phyloP scores from a whole-genome alignment of 169 alveolate species.

The Theileria sp. region DNA sequence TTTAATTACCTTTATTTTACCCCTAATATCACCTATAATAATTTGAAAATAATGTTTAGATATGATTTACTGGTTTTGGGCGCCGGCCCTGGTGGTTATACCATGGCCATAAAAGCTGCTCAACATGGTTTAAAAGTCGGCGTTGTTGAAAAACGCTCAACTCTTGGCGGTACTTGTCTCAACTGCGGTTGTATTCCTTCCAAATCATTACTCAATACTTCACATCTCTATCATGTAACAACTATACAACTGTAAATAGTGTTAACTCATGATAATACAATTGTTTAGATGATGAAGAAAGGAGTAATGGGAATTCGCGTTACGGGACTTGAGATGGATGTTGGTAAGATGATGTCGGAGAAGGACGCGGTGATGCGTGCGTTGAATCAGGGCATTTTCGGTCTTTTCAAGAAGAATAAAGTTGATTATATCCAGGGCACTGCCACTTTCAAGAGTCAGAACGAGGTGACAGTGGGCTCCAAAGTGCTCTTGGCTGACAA shows the following conservation, averaged over 20 bases:
- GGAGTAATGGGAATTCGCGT: slow-evolving; percentile 63
- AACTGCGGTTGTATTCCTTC: slow-evolving; percentile 99
- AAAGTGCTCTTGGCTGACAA: slow-evolving; percentile 79
- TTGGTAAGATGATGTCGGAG: slow-evolving; percentile 76
- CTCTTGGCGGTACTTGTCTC: slow-evolving; percentile 97
- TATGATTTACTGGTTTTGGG: slow-evolving; percentile 88
- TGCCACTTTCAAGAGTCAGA: slow-evolving; percentile 36
- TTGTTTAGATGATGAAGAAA: background rate
- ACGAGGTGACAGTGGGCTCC: slow-evolving; percentile 57
- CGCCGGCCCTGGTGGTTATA: slow-evolving; percentile 95
- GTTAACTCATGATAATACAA: background rate
- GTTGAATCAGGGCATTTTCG: slow-evolving; percentile 89
- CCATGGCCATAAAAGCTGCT: slow-evolving; percentile 95
- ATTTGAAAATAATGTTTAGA: too few relatives aligned
- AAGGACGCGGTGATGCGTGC: slow-evolving; percentile 84
- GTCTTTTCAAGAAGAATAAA: slow-evolving; percentile 89
- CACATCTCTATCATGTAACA: slow-evolving; percentile 86
- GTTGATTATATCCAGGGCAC: slow-evolving; percentile 80
- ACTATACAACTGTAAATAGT: background rate
- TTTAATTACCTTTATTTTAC: too few relatives aligned
- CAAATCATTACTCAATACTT: slow-evolving; percentile 89
- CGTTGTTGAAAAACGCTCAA: slow-evolving; percentile 91
- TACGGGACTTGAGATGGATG: slow-evolving; percentile 75
- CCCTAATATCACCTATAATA: too few relatives aligned
- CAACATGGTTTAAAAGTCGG: slow-evolving; percentile 93